A percentile compares a stretch with the other conserved stretches of the same genome.
Evolutionary conservation across 2,329 filamentous ascomycete species (phyloP).

Genomic region (Exophiala sp.): DNA sequence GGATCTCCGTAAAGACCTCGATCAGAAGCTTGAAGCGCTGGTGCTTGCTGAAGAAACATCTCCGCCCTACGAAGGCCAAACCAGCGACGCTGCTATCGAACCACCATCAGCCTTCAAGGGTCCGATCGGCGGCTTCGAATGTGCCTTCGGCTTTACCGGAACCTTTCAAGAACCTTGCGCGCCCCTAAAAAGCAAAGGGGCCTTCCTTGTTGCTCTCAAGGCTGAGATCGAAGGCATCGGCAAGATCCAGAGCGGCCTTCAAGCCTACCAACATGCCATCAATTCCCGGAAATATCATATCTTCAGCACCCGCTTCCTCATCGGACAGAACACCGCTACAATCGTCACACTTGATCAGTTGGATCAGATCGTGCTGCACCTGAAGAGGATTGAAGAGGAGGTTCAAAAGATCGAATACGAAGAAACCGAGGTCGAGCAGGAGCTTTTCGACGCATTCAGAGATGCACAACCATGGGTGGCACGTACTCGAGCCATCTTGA

Average conservation of each 20-base stretch:
- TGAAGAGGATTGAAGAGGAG: conserved; percentile 14
- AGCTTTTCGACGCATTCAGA: conserved; percentile 9
- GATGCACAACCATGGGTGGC: conserved; percentile 16
- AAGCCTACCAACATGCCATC: conserved; percentile 20
- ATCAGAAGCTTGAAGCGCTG: conserved; percentile 5
- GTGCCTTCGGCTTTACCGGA: conserved; percentile 18
- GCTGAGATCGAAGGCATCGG: conserved; percentile 9
- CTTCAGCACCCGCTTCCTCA: conserved; percentile 20
- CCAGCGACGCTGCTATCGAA: background rate
- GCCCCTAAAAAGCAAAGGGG: conserved; percentile 7
- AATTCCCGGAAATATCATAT: conserved; percentile 17
- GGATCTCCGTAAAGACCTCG: conserved; percentile 5
- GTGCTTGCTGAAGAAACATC: conserved; percentile 4
- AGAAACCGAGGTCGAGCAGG: conserved; percentile 7
- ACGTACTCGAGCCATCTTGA: conserved; percentile 13
- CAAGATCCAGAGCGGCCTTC: conserved; percentile 10
- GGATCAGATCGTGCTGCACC: conserved; percentile 10
- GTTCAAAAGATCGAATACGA: conserved; percentile 10
- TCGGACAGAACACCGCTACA: conserved; percentile 16
- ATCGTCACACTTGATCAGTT: conserved; percentile 19
- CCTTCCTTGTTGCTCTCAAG: conserved; percentile 11
- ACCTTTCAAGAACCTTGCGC: conserved; percentile 5
- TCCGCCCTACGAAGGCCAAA: background rate
- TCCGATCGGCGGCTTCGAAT: conserved; percentile 12
- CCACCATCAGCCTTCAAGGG: background rate